Base-by-base conservation (phyloP, 1,284 basidiomycete species). In the Caloboletus inedulis region DNA sequence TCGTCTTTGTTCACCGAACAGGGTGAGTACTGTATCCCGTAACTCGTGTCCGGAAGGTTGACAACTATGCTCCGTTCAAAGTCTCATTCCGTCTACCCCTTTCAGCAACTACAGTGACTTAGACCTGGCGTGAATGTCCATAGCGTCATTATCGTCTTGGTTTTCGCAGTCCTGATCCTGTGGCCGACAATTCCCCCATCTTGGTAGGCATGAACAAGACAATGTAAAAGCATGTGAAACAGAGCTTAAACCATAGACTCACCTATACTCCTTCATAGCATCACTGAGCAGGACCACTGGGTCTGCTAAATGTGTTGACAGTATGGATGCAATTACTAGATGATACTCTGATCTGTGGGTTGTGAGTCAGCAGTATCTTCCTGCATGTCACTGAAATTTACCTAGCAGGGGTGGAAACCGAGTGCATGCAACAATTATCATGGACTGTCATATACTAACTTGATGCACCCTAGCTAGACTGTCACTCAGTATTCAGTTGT, bases 151-250 rank as follows among this genome's bases (percentile, higher is more conserved):
- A 13, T 19, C 7, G 27, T 29, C 18, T 42, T 34, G 27, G n/a
- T 27, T 31, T 33, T 30, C 12, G n/a, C 73, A 54, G 70, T 70
- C 53, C 66, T 66, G 43, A 74, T 69, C 52, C 63, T 49, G 78
- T 23, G 31, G 14, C 25, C 2, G 16, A 36, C 12, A 34, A 36
- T 23, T 43, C 18, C 41, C 13, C 16, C 16, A 44, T 29, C 18
- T n/a, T n/a, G 43, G 34, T 48, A 14, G 27, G 27, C 25, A 31
- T 31, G 35, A 39, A 39, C 35, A 31, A 30, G 48, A 23, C 16
- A 8, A 36, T 6, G 35, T 12, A 36, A 18, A 34, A n/a, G 31
- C 25, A 33, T 14, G 14, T 34, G 8, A 34, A 36, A 36, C 10
- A 12, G 18, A 18, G 7, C 35, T 36, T 6, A 6, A 18, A 36